A percentile compares a stretch with the other conserved stretches of the same genome.
Conservation (phyloP, 768 basidiomycete species). For the Asterophora parasitica region DNA sequence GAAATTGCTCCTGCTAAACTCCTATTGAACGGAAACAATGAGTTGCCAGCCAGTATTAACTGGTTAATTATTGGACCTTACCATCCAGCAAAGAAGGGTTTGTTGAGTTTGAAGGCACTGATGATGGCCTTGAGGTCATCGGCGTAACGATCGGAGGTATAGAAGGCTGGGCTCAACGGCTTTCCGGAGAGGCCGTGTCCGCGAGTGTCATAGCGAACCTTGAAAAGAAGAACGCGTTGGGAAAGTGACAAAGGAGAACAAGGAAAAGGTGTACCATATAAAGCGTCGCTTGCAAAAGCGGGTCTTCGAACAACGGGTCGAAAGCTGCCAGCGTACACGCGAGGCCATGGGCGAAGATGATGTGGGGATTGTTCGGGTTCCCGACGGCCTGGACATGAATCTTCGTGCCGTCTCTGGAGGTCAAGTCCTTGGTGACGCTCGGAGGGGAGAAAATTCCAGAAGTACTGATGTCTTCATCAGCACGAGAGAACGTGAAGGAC, state of each 20-base stretch:
- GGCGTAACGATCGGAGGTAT: conserved; percentile 25
- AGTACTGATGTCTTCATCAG: conserved; percentile 7
- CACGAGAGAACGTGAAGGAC: not conserved
- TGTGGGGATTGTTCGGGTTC: conserved; percentile 4
- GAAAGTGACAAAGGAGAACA: not conserved
- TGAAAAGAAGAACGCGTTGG: not conserved
- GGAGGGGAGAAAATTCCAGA: not conserved
- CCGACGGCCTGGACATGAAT: conserved; percentile 8
- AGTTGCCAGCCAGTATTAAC: not conserved
- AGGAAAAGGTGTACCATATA: conserved; percentile 5
- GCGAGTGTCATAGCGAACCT: conserved; percentile 32
- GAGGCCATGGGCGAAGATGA: conserved; percentile 13
- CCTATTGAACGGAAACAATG: not conserved
- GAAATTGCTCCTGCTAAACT: conserved; percentile 21
- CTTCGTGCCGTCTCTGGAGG: conserved; percentile 9
- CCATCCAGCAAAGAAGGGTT: conserved; percentile 30
- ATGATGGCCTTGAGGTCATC: conserved; percentile 29
- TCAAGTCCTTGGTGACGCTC: not conserved
- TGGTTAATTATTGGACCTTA: conserved; percentile 9
- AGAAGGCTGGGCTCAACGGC: conserved; percentile 21
- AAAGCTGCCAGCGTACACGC: conserved; percentile 7
- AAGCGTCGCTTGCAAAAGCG: not conserved
- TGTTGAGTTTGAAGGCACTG: conserved; percentile 24
- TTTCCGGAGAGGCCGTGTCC: conserved; percentile 32
- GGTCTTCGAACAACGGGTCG: conserved; percentile 9